Evolutionary conservation across 495 filamentous ascomycete species (phyloP), one percentile per base, ranked within the genome.

Genomic region (Penicillium simplicissimum): DNA sequence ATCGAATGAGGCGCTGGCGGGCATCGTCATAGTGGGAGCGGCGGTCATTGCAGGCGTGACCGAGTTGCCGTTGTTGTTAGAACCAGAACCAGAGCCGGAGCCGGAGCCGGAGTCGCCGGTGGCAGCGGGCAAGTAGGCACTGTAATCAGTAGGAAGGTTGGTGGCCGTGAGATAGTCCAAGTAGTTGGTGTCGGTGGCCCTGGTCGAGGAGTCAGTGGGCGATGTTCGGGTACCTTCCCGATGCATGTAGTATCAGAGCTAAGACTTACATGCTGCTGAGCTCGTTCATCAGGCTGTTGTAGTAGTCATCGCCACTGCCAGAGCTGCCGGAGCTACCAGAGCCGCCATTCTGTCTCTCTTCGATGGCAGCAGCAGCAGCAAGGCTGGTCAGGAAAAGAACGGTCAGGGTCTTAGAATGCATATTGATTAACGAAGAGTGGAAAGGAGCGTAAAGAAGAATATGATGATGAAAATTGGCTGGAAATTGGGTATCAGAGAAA

Each of bases 11-110:
- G 53, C 38, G 53, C 58, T 66, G 58, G 25, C 65, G 43, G 49
- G 67, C 60, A 47, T 60, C 47, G n/a, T 36, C 17, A 31, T 8
- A 4, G 54, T 66, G 65, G 35, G 67, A 52, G 62, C 65, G 61
- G 49, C 55, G 55, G 56, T 55, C 23, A 62, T 42, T 5, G 54
- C 8, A 35, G 60, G 54, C 6, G 36, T 36, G 52, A 15, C 25
- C 10, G 52, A 55, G 14, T n/a, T 35, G 5, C 7, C 13, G n/a
- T 35, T 52, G 8, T 43, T 21, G 23, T 25, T 25, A 1, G 23
- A 25, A 25, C 23, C 23, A 10, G 40, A 43, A 5, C 40, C 40
- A 4, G 47, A 51, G 13, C 25, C 54, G 8, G 53, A 42, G 10
- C 9, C 15, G 4, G 47, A 49, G 45, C 34, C 52, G 11, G 54